Conservation (phyloP, 257 asterid genomes). For the Perilla frutescens region DNA sequence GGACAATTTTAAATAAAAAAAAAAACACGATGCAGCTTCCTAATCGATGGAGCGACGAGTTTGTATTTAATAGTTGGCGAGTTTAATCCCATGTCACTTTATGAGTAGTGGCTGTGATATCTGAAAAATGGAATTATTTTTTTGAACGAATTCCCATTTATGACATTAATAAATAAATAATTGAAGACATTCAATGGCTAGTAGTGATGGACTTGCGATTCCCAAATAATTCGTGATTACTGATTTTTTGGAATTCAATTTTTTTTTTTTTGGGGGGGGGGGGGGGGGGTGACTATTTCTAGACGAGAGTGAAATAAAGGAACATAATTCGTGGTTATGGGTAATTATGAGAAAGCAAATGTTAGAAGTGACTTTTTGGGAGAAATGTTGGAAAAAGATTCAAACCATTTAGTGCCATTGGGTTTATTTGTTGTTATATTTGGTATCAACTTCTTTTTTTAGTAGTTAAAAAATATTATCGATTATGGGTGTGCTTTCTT, state of each 20-base stretch:
- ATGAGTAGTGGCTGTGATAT: not conserved
- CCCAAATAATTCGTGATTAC: not conserved
- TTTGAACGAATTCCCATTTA: not conserved
- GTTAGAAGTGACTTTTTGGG: slow-evolving; percentile 20
- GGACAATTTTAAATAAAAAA: not conserved
- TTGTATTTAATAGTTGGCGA: not conserved
- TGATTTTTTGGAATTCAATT: not conserved
- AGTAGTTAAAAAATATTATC: not conserved
- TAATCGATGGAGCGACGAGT: not conserved
- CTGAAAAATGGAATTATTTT: not conserved
- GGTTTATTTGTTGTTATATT: not conserved
- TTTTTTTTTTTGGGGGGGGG: not conserved
- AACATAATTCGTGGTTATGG: slow-evolving; percentile 19
- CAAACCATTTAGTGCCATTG: not conserved
- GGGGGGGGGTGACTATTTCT: not conserved
- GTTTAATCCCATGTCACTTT: not conserved
- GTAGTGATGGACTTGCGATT: not conserved
- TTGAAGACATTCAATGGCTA: not conserved
- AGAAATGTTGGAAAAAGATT: slow-evolving; percentile 13
- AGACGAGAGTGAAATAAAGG: not conserved
- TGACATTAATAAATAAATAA: no score
- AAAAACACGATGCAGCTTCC: not conserved
- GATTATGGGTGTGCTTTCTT: not conserved
- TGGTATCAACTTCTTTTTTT: slow-evolving; percentile 6
- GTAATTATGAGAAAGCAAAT: slow-evolving; percentile 20